Evolutionary conservation across 345 rosid genomes (phyloP), one percentile per base, ranked within the genome.

Genomic region (Cardamine chenopodiifolia): DNA sequence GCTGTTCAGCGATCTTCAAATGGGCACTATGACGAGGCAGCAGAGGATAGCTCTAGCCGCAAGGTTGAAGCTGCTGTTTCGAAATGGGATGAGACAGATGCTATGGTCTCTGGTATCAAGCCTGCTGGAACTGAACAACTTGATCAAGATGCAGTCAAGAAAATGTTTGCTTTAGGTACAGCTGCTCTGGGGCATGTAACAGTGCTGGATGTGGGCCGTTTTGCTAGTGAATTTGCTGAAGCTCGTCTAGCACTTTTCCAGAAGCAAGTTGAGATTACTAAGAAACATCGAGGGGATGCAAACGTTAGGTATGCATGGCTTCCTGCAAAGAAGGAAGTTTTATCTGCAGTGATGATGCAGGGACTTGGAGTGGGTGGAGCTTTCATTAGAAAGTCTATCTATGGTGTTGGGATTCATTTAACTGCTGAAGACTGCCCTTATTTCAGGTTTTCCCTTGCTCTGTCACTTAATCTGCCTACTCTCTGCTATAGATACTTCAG

Each of bases 281-380:
- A 76, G 62, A 83, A 76, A 62, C 81, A 75, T 57, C 97, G 98
- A n/a, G 96, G 97, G 34, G 83, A 85, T 76, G 90, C 97, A 35
- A 92, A 90, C 73, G 82, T 96, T 69, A 76, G 77, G 58, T 85
- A 84, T 68, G 99, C 95, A 19, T 96, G 99, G 99, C 99, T 96
- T 82, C 85, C 90, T 82, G 64, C 86, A 47, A 79, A 93, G 32
- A 86, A 83, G 74, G 82, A 52, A 66, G 78, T 81, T 23, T 44
- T 90, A 29, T 65, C 84, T 39, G 73, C 80, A 0, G 37, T 96
- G 4, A 72, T 62, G 84, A 67, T 3, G 50, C 88, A 82, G 50
- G 98, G 98, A 31, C 86, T 93, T 71, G 90, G 96, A 59, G 84
- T 84, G 62, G 86, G 86, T 81, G 89, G 82, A 56, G 68, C 86